A percentile compares a stretch with the other conserved stretches of the same genome.
phyloP scores from a whole-genome alignment of 805 yeast species.

The Candida michaelii region DNA sequence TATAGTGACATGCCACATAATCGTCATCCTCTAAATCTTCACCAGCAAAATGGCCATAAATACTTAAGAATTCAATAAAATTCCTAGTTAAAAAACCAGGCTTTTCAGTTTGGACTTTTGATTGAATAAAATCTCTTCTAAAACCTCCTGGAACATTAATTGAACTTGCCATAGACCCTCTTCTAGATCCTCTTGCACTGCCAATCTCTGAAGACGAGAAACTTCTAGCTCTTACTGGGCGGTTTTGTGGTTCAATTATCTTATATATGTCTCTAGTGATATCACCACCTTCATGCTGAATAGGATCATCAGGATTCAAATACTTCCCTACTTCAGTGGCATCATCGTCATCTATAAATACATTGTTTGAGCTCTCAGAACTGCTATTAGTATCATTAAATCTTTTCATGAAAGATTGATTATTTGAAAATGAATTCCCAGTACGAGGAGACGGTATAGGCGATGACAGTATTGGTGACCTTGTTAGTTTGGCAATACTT shows the following conservation, averaged over 20 bases:
- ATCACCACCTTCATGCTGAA: constrained; percentile 50
- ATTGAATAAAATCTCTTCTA: constrained; percentile 63
- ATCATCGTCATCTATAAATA: constrained; percentile 10
- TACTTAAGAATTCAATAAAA: constrained; percentile 72
- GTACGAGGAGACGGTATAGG: constrained; percentile 20
- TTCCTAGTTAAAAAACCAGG: constrained; percentile 64
- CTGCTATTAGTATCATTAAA: constrained; percentile 12
- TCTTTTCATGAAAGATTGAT: constrained; percentile 20
- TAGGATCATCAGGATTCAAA: constrained; percentile 19
- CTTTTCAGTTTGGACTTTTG: constrained; percentile 19
- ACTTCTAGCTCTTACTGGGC: constrained; percentile 20
- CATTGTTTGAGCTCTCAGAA: constrained; percentile 13
- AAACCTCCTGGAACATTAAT: constrained; percentile 82
- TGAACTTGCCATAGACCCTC: constrained; percentile 66
- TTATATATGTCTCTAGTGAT: constrained; percentile 50
- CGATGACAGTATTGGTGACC: constrained; percentile 28
- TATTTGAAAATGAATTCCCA: constrained; percentile 13
- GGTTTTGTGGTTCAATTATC: constrained; percentile 16
- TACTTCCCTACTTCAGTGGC: constrained; percentile 11
- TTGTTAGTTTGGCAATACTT: constrained; percentile 31
- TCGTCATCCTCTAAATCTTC: constrained; percentile 75
- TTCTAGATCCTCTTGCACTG: constrained; percentile 57
- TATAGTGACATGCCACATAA: constrained; percentile 50
- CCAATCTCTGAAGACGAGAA: constrained; percentile 24
- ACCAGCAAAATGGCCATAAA: constrained; percentile 87